phyloP scores from a whole-genome alignment of 2,329 filamentous ascomycete species.

The Alternaria rosae region DNA sequence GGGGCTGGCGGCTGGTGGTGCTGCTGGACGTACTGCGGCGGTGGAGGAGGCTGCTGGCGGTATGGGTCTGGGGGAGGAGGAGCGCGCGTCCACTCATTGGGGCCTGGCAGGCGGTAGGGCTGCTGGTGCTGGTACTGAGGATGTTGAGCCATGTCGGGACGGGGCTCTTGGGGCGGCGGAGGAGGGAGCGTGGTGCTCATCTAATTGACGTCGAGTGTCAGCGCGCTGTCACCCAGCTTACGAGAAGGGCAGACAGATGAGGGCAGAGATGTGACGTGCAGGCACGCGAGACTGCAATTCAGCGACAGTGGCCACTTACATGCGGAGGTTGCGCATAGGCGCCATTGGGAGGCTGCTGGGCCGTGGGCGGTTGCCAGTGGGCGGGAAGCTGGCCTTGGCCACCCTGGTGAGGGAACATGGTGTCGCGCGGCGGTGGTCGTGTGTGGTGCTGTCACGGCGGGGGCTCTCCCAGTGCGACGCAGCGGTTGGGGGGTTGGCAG shows the following conservation, averaged over 20 bases:
- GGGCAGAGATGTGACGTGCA: conserved; percentile 10
- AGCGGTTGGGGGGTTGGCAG: conserved; percentile 8
- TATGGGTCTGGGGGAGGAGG: conserved; percentile 52
- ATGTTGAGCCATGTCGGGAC: conserved; percentile 57
- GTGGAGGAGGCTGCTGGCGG: conserved; percentile 51
- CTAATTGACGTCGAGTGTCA: conserved; percentile 36
- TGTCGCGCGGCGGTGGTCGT: conserved; percentile 1
- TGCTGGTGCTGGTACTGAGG: conserved; percentile 52
- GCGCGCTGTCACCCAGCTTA: conserved; percentile 18
- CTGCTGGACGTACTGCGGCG: conserved; percentile 49
- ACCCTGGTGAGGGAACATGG: conserved; percentile 48
- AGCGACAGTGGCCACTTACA: no score
- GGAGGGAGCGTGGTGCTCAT: conserved; percentile 44
- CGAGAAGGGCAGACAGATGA: neutral
- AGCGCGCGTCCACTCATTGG: conserved; percentile 54
- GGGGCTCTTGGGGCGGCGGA: conserved; percentile 47
- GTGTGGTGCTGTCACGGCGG: conserved; percentile 38
- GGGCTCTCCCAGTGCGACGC: conserved; percentile 30
- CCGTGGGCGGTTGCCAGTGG: conserved; percentile 48
- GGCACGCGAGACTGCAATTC: conserved; percentile 3
- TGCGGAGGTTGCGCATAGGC: conserved; percentile 47
- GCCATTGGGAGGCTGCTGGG: conserved; percentile 46
- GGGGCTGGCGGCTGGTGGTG: conserved; percentile 59
- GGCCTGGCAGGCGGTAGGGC: conserved; percentile 55
- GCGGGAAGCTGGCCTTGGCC: conserved; percentile 50